Conservation (phyloP, 352 stramenopile genomes). For the Phytophthora agathidicida region DNA sequence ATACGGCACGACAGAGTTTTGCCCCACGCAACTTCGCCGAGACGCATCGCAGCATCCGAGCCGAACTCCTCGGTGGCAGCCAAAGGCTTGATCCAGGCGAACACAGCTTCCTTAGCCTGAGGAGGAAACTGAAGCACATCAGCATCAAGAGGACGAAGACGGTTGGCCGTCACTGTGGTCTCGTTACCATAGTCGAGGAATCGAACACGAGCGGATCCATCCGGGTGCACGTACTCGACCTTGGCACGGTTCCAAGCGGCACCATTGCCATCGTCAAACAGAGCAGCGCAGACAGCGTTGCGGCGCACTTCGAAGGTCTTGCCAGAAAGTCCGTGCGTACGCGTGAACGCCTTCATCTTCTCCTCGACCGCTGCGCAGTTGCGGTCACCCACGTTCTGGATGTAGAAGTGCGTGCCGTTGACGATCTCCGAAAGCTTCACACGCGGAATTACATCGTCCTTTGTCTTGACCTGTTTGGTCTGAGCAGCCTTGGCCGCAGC, state of each 20-base stretch:
- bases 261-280: slow-evolving; percentile 95
- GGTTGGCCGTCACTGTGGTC: slow-evolving; percentile 79
- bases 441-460: slow-evolving; percentile 69
- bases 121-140: slow-evolving; percentile 90
- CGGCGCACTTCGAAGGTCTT: slow-evolving; percentile 92
- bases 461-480: slow-evolving; percentile 50
- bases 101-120: slow-evolving; percentile 84
- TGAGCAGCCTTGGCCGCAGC: slow-evolving; percentile 55
- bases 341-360: slow-evolving; percentile 94
- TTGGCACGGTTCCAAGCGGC: slow-evolving; percentile 95
- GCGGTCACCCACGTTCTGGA: slow-evolving; percentile 90
- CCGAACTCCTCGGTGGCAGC: slow-evolving; percentile 92
- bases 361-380: slow-evolving; percentile 90
- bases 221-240: slow-evolving; percentile 77
- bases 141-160: slow-evolving; percentile 91
- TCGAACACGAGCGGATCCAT: slow-evolving; percentile 79
- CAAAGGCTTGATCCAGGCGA: slow-evolving; percentile 89
- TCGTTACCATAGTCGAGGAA: slow-evolving; percentile 98
- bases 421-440: slow-evolving; percentile 96
- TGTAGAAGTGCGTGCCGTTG: slow-evolving; percentile 94
- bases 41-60: slow-evolving; percentile 89
- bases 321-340: slow-evolving; percentile 83
- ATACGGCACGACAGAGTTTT: slow-evolving; percentile 88
- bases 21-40: slow-evolving; percentile 92
- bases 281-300: slow-evolving; percentile 91